Evolutionary conservation across 768 basidiomycete species (phyloP), one percentile per base, ranked within the genome.

Genomic region (Trametes cubensis): DNA sequence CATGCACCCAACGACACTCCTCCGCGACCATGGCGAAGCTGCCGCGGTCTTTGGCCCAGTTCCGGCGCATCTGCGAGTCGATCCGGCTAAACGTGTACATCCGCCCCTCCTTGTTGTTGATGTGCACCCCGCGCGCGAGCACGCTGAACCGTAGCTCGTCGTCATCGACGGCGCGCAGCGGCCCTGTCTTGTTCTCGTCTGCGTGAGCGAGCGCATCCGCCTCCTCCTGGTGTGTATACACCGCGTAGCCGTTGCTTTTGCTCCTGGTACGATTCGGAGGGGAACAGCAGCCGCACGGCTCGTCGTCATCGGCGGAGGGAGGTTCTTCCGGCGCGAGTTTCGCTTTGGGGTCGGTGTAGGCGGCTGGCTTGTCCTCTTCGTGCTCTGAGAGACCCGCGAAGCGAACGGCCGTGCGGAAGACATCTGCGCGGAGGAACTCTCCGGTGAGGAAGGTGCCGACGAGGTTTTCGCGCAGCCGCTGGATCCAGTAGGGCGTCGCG

Each of bases 11-110:
- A 6, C 72, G 71, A 44, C 69, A 70, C 26, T 78, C 72, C 66
- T 74, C 71, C 30, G 74, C 75, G 47, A 78, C 70, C 61, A 82
- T 64, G n/a, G 73, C 75, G 52, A 81, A 76, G 25, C 72, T 73
- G 11, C 80, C 80, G 5, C 72, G 63, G 58, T 75, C 75, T 23
- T 69, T 73, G 2, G 55, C 56, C 78, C 78, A 78, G 47, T 74
- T 75, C 23, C 77, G 70, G 14, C 78, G 73, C 41, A 81, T 59
- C 63, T 78, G 77, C 7, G 75, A 75, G 54, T 77, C 70, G 46
- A 82, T 58, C 10, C 65, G 56, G 17, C 72, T 74, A 49, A 81
- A 80, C 0, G 72, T 68, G 66, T 83, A 83, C 28, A 79, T 70
- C 45, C 81, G 69, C 8, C 68, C 69, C 21, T 71, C 64, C 13